phyloP scores from a whole-genome alignment of 352 stramenopile species.

The Phytophthora quininea region DNA sequence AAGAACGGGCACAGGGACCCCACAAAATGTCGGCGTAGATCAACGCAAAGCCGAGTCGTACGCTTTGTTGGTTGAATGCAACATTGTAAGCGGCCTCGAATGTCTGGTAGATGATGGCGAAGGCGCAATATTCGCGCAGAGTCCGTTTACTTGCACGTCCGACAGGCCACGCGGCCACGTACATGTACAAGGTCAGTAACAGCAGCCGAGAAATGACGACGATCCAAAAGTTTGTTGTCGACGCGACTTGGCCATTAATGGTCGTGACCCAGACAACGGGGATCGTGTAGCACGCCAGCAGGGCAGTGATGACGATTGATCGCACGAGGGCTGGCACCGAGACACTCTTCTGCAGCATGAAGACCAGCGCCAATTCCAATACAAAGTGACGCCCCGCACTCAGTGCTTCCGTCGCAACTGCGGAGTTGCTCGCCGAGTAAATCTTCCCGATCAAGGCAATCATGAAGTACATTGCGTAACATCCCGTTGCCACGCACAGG shows the following conservation, averaged over 20 bases:
- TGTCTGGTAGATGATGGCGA: constrained; percentile 41
- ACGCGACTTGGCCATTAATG: constrained; percentile 18
- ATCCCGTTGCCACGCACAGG: constrained; percentile 28
- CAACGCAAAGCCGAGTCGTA: constrained; percentile 33
- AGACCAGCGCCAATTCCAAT: constrained; percentile 50
- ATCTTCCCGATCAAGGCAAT: constrained; percentile 27
- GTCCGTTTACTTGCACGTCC: constrained; percentile 48
- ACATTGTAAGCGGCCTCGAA: constrained; percentile 46
- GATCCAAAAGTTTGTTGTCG: constrained; percentile 29
- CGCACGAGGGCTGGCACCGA: constrained; percentile 49
- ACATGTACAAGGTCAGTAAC: constrained; percentile 43
- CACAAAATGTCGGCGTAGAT: constrained; percentile 42
- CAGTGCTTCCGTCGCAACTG: constrained; percentile 33
- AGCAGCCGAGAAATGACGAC: constrained; percentile 32
- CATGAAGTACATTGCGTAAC: constrained; percentile 44
- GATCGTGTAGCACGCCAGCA: constrained; percentile 47
- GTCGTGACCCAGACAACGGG: constrained; percentile 45
- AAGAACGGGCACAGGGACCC: constrained; percentile 43
- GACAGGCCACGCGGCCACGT: constrained; percentile 45
- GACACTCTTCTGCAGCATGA: constrained; percentile 63
- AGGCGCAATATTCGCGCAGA: constrained; percentile 52
- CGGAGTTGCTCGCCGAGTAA: constrained; percentile 23
- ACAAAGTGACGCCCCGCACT: constrained; percentile 54
- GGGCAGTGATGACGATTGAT: constrained; percentile 32
- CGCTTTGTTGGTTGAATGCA: constrained; percentile 33